A percentile compares a stretch with the other conserved stretches of the same genome.
Conservation (phyloP, 2,329 filamentous ascomycete genomes). For the Exophiala lecanii-corni region DNA sequence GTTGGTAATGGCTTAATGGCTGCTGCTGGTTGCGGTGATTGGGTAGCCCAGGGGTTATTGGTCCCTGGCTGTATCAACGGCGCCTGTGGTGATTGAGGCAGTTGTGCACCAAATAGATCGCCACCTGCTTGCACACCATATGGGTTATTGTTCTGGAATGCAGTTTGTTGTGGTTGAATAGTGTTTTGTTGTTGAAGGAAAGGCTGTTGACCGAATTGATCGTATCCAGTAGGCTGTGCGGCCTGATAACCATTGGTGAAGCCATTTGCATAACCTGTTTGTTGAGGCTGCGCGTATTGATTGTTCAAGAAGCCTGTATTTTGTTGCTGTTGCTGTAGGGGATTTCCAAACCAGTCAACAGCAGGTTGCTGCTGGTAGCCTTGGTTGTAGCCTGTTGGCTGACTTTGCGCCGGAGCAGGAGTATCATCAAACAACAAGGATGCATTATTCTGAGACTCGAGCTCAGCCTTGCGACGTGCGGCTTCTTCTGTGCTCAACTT, state of each 20-base stretch:
- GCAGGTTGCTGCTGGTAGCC: constrained; percentile 95
- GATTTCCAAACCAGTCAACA: constrained; percentile 96
- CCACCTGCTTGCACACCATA: constrained; percentile 50
- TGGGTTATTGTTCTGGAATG: constrained; percentile 54
- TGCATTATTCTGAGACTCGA: constrained; percentile 74
- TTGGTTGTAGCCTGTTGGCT: constrained; percentile 88
- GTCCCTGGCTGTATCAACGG: constrained; percentile 67
- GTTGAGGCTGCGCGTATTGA: constrained; percentile 63
- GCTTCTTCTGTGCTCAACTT: constrained; percentile 95
- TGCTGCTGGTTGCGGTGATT: constrained; percentile 54
- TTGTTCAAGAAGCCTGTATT: constrained; percentile 64
- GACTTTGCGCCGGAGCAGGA: constrained; percentile 61
- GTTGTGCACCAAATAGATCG: constrained; percentile 34
- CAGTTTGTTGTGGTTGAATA: constrained; percentile 56
- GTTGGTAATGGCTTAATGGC: constrained; percentile 77
- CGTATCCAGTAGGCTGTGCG: constrained; percentile 46
- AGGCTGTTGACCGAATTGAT: constrained; percentile 39
- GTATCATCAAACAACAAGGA: constrained; percentile 83
- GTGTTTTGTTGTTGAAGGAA: constrained; percentile 49
- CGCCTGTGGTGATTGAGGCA: constrained; percentile 48
- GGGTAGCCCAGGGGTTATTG: constrained; percentile 88
- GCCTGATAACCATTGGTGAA: constrained; percentile 67
- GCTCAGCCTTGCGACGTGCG: constrained; percentile 69
- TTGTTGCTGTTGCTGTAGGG: constrained; percentile 73
- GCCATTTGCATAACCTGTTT: constrained; percentile 64